phyloP scores from a whole-genome alignment of 2,329 filamentous ascomycete genomes.

The Ophiosphaerella korrae region DNA sequence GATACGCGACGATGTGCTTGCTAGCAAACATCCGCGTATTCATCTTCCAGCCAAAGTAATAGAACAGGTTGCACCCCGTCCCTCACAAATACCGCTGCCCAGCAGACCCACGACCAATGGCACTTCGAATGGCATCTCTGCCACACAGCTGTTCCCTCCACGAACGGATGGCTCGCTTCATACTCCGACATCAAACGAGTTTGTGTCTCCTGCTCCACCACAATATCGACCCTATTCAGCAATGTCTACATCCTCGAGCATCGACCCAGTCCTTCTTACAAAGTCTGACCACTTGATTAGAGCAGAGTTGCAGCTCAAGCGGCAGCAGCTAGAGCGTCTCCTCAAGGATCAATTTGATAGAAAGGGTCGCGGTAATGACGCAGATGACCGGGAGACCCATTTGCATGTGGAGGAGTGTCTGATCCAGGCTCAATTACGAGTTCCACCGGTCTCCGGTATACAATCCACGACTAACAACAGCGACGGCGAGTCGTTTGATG shows the following conservation, averaged over 20 bases:
- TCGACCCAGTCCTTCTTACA: conserved; percentile 81
- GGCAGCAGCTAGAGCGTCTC: conserved; percentile 77
- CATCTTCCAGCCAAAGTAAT: conserved; percentile 61
- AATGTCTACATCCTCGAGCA: conserved; percentile 64
- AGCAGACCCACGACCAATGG: conserved; percentile 40
- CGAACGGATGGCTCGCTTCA: conserved; percentile 38
- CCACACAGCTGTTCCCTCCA: conserved; percentile 33
- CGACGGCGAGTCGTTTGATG: conserved; percentile 81
- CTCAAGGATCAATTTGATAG: conserved; percentile 78
- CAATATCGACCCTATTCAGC: conserved; percentile 42
- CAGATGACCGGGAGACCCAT: conserved; percentile 53
- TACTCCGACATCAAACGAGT: conserved; percentile 27
- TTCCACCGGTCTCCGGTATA: conserved; percentile 69
- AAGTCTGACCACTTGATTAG: conserved; percentile 85
- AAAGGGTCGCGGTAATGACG: conserved; percentile 57
- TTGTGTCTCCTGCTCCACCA: conserved; percentile 25
- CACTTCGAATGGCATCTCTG: conserved; percentile 30
- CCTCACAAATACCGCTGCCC: conserved; percentile 29
- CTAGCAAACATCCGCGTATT: conserved; percentile 72
- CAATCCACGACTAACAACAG: conserved; percentile 61
- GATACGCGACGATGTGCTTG: conserved; percentile 79
- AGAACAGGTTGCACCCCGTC: conserved; percentile 48
- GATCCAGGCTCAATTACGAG: conserved; percentile 70
- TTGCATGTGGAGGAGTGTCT: conserved; percentile 52
- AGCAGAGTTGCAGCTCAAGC: conserved; percentile 79